Conservation (phyloP, 2,329 filamentous ascomycete species). For the Sclerotinia subarctica region DNA sequence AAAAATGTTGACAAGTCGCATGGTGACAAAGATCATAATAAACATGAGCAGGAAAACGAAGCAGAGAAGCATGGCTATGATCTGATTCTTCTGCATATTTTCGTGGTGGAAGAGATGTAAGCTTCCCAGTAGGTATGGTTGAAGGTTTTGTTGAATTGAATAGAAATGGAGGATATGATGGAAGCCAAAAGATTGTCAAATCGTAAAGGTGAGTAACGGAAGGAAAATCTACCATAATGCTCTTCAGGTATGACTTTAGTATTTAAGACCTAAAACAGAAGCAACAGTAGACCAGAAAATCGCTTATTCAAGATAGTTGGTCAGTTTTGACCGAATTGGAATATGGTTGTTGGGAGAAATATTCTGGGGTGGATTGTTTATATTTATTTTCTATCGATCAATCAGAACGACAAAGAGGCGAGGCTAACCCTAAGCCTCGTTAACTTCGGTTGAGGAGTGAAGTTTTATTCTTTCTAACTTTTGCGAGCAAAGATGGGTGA, state of each 20-base stretch:
- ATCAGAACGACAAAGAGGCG: not conserved
- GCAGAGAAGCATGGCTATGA: conserved; percentile 10
- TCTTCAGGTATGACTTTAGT: not conserved
- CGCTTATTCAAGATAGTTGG: not conserved
- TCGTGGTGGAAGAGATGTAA: not conserved
- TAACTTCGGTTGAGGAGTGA: conserved; percentile 12
- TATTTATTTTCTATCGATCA: not conserved
- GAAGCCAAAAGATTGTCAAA: not conserved
- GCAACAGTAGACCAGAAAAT: not conserved
- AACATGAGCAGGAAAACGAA: conserved; percentile 17
- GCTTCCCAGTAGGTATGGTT: not conserved
- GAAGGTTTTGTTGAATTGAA: not conserved
- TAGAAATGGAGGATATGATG: not conserved
- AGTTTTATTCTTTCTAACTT: not conserved
- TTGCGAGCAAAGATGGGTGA: conserved; percentile 9
- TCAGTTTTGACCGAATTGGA: not conserved
- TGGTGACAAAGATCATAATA: conserved; percentile 5
- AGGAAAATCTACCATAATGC: not conserved
- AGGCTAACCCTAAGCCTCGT: conserved; percentile 5
- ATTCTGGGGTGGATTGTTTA: not conserved
- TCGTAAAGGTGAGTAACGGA: not conserved
- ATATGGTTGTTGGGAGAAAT: not conserved
- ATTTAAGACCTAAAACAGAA: not conserved
- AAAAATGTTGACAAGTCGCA: conserved; percentile 16
- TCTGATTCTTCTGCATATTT: conserved; percentile 11